These are phyloP conservation scores for Penicillium janthinellum DNA, from an alignment of 2,329 filamentous ascomycete genomes.

Conservation along the genomic window DNA sequence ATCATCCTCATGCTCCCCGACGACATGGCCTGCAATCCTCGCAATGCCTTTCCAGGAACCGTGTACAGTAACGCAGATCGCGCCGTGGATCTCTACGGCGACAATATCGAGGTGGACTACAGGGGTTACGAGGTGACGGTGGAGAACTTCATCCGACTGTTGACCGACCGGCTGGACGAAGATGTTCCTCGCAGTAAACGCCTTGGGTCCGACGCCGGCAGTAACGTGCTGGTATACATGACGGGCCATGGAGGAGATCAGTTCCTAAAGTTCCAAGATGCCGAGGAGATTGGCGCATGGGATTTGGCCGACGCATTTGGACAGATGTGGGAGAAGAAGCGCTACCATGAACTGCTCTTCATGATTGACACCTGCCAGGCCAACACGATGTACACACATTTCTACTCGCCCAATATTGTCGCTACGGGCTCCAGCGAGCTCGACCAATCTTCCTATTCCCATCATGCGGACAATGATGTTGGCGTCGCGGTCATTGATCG, in stretches of 20 bases:
- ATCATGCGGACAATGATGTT: conserved; percentile 97
- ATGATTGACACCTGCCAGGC: conserved; percentile 99
- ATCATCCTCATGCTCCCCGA: conserved; percentile 99
- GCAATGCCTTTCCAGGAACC: conserved; percentile 95
- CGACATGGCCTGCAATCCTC: conserved; percentile 99
- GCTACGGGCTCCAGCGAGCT: conserved; percentile 95
- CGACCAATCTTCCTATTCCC: conserved; percentile 94
- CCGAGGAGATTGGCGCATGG: conserved; percentile 94
- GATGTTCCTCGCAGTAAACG: conserved; percentile 95
- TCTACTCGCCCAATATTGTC: conserved; percentile 97
- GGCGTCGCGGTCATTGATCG: conserved; percentile 97
- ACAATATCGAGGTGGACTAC: conserved; percentile 99
- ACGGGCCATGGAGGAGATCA: conserved; percentile 97
- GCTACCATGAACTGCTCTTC: conserved; percentile 97
- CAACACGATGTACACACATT: conserved; percentile 98
- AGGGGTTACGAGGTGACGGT: conserved; percentile 97
- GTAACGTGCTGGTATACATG: conserved; percentile 99
- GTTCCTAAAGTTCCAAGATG: conserved; percentile 97
- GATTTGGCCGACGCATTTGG: conserved; percentile 96
- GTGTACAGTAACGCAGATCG: conserved; percentile 98
- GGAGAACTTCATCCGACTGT: conserved; percentile 93
- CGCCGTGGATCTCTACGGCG: conserved; percentile 92
- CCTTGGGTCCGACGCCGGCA: conserved; percentile 88
- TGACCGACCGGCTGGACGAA: conserved; percentile 91
- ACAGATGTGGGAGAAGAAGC: conserved; percentile 99